phyloP scores from a whole-genome alignment of 2,329 filamentous ascomycete species.

The Lomentospora prolificans region DNA sequence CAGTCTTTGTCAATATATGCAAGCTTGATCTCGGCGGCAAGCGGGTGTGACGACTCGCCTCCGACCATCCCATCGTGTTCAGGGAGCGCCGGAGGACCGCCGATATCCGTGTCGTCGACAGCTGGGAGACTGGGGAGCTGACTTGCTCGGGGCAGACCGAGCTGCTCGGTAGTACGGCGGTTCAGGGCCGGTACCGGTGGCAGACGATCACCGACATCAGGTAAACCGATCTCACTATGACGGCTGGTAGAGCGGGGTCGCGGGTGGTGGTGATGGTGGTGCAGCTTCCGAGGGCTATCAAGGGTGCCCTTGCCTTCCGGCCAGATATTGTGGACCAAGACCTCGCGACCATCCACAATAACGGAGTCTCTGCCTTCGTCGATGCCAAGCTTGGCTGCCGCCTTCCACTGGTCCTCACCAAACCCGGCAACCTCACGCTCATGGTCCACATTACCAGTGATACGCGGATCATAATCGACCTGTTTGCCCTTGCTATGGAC shows the following conservation, averaged over 20 bases:
- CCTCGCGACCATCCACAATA: slow-evolving; percentile 58
- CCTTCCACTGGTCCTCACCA: slow-evolving; percentile 66
- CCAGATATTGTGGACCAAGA: slow-evolving; percentile 55
- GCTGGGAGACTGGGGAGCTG: slow-evolving; percentile 62
- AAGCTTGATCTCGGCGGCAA: slow-evolving; percentile 58
- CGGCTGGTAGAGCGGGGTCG: neutral
- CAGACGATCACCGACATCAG: slow-evolving; percentile 25
- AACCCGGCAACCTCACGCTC: slow-evolving; percentile 69
- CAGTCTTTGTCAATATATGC: slow-evolving; percentile 78
- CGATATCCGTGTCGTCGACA: slow-evolving; percentile 72
- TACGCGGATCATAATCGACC: slow-evolving; percentile 21
- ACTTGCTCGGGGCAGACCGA: slow-evolving; percentile 58
- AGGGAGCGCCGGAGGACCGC: slow-evolving; percentile 55
- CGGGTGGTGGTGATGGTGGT: slow-evolving; percentile 22
- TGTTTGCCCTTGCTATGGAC: slow-evolving; percentile 19
- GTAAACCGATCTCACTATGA: neutral
- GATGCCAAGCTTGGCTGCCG: slow-evolving; percentile 48
- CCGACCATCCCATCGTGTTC: slow-evolving; percentile 39
- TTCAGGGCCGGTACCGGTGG: slow-evolving; percentile 49
- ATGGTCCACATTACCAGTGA: slow-evolving; percentile 53
- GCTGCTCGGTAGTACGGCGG: slow-evolving; percentile 53
- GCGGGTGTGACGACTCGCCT: slow-evolving; percentile 36
- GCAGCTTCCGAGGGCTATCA: slow-evolving; percentile 36
- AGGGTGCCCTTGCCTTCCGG: slow-evolving; percentile 55
- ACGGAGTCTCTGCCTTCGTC: slow-evolving; percentile 62